Conservation (phyloP, 2,329 filamentous ascomycete species). For the Neofusicoccum ribis region DNA sequence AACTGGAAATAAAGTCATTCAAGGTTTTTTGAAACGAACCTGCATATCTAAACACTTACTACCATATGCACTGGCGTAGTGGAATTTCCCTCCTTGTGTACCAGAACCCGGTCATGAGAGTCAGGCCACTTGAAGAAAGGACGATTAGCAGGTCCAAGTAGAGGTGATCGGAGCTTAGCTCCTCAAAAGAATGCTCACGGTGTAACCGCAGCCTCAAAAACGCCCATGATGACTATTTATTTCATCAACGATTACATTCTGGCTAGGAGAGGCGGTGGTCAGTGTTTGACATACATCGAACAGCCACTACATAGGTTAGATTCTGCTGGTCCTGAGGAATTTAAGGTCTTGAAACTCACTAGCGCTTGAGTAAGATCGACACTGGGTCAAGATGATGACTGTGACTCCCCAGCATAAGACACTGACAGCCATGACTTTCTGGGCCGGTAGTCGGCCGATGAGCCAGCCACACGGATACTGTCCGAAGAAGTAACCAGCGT, state of each 20-base stretch:
- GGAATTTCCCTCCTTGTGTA: neutral
- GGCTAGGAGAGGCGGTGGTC: neutral
- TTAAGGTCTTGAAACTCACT: neutral
- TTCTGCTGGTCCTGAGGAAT: neutral
- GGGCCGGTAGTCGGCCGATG: slow-evolving; percentile 40
- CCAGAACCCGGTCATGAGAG: neutral
- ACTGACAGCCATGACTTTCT: slow-evolving; percentile 36
- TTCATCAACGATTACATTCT: slow-evolving; percentile 1
- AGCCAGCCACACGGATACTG: slow-evolving; percentile 46
- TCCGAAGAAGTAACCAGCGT: slow-evolving; percentile 44
- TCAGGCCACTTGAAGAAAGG: neutral
- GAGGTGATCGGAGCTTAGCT: neutral
- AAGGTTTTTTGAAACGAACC: too few relatives aligned
- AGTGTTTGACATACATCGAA: neutral
- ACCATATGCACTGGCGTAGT: neutral
- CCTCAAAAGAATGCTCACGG: slow-evolving; percentile 38
- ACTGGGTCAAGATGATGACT: slow-evolving; percentile 38
- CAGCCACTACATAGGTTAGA: neutral
- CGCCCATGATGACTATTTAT: slow-evolving; percentile 32
- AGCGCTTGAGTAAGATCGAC: slow-evolving; percentile 29
- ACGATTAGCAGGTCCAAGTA: neutral
- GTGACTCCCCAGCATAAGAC: slow-evolving; percentile 37
- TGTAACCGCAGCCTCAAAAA: slow-evolving; percentile 38
- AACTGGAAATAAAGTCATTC: neutral
- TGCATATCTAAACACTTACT: neutral